phyloP scores from a whole-genome alignment of 257 asterid genomes.

The Jacaranda mimosifolia region DNA sequence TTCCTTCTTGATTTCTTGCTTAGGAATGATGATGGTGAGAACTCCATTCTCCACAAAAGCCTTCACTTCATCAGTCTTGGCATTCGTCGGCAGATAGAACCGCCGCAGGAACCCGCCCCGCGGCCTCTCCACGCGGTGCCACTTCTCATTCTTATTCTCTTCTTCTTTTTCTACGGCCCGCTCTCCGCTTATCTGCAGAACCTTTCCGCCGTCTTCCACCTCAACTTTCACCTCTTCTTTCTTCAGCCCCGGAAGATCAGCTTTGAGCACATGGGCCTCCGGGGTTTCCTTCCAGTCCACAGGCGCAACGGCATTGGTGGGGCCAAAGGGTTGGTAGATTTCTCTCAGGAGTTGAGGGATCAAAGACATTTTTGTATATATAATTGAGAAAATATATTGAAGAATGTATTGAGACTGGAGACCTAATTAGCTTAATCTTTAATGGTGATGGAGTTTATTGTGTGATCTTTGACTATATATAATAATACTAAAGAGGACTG shows the following conservation, averaged over 20 bases:
- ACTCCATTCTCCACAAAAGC: conserved; percentile 32
- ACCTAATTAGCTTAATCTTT: neutral
- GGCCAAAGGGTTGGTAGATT: neutral
- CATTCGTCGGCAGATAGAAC: conserved; percentile 31
- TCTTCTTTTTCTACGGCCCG: conserved; percentile 13
- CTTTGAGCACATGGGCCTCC: conserved; percentile 21
- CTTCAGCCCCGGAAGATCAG: conserved; percentile 31
- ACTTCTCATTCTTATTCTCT: conserved; percentile 25
- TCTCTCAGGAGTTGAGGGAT: conserved; percentile 20
- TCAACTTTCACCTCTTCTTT: conserved; percentile 28
- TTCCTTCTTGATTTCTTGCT: conserved; percentile 30
- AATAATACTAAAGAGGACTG: neutral
- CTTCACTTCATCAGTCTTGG: conserved; percentile 26
- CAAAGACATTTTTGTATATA: neutral
- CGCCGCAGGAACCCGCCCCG: conserved; percentile 13
- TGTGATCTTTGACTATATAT: conserved; percentile 9
- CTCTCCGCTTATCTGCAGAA: conserved; percentile 28
- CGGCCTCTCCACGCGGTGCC: conserved; percentile 31
- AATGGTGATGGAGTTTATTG: neutral
- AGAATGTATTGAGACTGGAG: neutral
- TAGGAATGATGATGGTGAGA: conserved; percentile 29
- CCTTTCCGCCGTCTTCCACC: conserved; percentile 27
- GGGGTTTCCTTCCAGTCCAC: conserved; percentile 27
- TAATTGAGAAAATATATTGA: neutral
- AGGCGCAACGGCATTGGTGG: neutral